Evolutionary conservation across 2,329 filamentous ascomycete genomes (phyloP).

Genomic region (Colletotrichum sp.): DNA sequence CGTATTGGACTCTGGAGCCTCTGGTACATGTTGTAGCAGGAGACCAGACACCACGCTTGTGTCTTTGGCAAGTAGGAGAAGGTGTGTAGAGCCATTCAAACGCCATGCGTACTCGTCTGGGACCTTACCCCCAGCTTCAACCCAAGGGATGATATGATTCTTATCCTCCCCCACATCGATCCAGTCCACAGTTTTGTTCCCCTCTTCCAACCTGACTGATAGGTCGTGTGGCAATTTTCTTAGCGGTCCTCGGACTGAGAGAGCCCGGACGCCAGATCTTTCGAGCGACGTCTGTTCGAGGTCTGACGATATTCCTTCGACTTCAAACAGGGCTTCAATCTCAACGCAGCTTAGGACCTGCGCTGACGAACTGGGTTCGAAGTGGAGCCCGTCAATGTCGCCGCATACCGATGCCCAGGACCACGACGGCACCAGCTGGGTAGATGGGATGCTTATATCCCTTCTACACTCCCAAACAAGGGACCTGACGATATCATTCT

Average conservation of each 20-base stretch:
- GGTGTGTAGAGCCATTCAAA: not conserved
- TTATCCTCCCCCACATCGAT: not conserved
- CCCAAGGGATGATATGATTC: not conserved
- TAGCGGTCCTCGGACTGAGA: not conserved
- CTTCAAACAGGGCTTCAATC: too few species aligned
- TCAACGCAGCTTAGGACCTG: too few species aligned
- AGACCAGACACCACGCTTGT: rapidly evolving
- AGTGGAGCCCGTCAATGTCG: rapidly evolving
- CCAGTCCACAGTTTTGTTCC: not conserved
- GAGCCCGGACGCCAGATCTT: too few species aligned
- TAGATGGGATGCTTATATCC: too few species aligned
- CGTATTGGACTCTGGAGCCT: not conserved
- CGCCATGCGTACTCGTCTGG: not conserved
- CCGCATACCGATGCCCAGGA: too few species aligned
- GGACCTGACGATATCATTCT: too few species aligned
- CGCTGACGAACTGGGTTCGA: too few species aligned
- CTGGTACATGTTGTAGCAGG: not conserved
- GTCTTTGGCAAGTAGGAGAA: not conserved
- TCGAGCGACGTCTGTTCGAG: too few species aligned
- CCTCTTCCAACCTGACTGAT: rapidly evolving
- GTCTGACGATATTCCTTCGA: too few species aligned
- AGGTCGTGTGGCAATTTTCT: not conserved
- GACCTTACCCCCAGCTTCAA: not conserved
- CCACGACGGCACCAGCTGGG: too few species aligned
- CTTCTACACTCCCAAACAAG: too few species aligned